Base-by-base conservation (phyloP, 345 rosid species). In the Rhodomyrtus tomentosa region DNA sequence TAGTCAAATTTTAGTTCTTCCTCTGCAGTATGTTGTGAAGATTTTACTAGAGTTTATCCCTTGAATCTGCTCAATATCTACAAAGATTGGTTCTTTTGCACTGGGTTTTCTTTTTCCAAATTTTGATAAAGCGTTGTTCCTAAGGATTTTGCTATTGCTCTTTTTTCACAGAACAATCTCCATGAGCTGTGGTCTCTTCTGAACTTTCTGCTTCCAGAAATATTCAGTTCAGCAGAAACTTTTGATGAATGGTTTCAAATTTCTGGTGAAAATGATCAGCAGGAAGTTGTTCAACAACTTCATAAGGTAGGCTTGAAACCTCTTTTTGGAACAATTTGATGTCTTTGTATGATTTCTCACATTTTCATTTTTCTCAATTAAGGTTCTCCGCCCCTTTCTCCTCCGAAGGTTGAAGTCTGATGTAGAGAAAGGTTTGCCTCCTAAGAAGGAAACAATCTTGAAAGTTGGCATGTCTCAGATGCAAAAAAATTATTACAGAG, bases 221-320 rank as follows among this genome's bases (percentile, higher is more conserved):
- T 97, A 74, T 97, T 97, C 89, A 95, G 96, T 92, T 97, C 98
- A n/a, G 98, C 99, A 82, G 99, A 97, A 89, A 95, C 98, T 88
- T 97, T 97, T 93, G 99, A 97, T 87, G 99, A 97, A 87, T 97
- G 99, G 99, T 97, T 97, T 88, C 99, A 97, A 92, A 97, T 97
- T 86, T 97, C 99, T 91, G 98, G 98, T 85, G 99, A 95, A 80
- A 95, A 92, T 90, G 99, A 97, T 82, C 98, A 97, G 93, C 99
- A 97, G 87, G 99, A 97, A 90, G 99, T 97, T 84, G 99, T 97
- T 83, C 99, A 97, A 88, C 99, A 97, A 85, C 96, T 97, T 84
- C 99, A 97, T 86, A 97, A 95, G 98, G 99, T 95, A 92, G 83
- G 85, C 72, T 22, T 29, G 40, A 29, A 8, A 24, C 56, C 29